Conservation (phyloP, 352 stramenopile genomes). For the Pythium vanterpoolii region DNA sequence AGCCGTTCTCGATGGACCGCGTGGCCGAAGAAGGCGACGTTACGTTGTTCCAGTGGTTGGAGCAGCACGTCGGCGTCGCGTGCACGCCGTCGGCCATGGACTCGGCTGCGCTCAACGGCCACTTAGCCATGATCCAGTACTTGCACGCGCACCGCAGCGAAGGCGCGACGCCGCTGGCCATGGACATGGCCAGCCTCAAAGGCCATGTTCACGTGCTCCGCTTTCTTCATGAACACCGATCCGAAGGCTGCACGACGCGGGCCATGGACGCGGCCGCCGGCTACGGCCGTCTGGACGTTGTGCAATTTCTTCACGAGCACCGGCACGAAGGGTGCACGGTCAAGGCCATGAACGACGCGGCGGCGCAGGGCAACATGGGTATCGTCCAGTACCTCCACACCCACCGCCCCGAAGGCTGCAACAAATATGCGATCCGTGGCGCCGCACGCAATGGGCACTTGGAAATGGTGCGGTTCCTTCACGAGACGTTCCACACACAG, state of each 20-base stretch:
- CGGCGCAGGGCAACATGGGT: constrained; percentile 7
- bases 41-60: constrained; percentile 27
- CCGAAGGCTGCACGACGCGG: constrained; percentile 18
- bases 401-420: constrained; percentile 14
- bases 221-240: constrained; percentile 16
- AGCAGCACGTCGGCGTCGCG: constrained; percentile 11
- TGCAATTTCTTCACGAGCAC: constrained; percentile 20
- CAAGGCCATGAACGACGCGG: constrained; percentile 22
- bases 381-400: constrained; percentile 24
- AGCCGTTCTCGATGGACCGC: constrained; percentile 27
- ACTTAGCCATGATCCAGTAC: constrained; percentile 16
- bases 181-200: constrained; percentile 23
- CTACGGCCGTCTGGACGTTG: constrained; percentile 20
- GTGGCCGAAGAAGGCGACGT: constrained; percentile 22
- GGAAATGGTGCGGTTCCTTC: constrained; percentile 20
- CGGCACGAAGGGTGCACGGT: constrained; percentile 23
- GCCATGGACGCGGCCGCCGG: constrained; percentile 19
- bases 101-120: constrained; percentile 11
- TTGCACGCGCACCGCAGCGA: constrained; percentile 7
- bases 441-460: constrained; percentile 12
- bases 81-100: constrained; percentile 19
- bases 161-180: constrained; percentile 9
- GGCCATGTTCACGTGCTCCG: constrained; percentile 18
- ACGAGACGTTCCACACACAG: constrained; percentile 6
- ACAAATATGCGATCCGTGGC: constrained; percentile 11